phyloP scores from a whole-genome alignment of 441 rosid genomes.

The Macaranga tanarius region DNA sequence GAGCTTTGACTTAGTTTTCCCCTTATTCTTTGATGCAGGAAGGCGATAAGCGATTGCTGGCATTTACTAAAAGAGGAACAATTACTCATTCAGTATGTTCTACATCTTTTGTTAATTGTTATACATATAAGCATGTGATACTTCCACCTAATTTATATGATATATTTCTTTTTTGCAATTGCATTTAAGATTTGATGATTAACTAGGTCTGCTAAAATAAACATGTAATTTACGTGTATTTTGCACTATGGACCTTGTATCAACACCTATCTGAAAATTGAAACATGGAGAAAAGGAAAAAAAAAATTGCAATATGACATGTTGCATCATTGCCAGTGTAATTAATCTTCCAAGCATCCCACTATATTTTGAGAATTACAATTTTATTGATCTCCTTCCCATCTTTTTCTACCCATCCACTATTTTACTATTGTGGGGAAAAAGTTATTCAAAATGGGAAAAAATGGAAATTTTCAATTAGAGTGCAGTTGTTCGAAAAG shows the following conservation, averaged over 20 bases:
- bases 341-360: too few relatives aligned
- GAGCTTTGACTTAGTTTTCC: slow-evolving; percentile 16
- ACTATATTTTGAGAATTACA: background rate
- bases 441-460: background rate
- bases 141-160: background rate
- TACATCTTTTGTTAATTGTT: slow-evolving; percentile 8
- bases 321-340: too few relatives aligned
- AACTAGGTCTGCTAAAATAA: background rate
- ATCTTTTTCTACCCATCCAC: background rate
- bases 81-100: slow-evolving; percentile 68
- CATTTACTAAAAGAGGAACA: slow-evolving; percentile 89
- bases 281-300: too few relatives aligned
- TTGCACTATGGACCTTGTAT: too few relatives aligned
- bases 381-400: background rate
- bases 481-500: too few relatives aligned
- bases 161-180: background rate
- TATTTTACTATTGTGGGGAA: background rate
- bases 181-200: background rate
- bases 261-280: too few relatives aligned
- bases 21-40: slow-evolving; percentile 44
- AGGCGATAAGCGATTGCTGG: slow-evolving; percentile 80
- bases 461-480: background rate
- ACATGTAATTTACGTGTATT: too few relatives aligned
- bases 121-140: background rate
- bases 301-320: too few relatives aligned